A percentile compares a stretch with the other conserved stretches of the same genome.
Conservation (phyloP, 495 filamentous ascomycete species). For the Lasiosphaeria hispida region DNA sequence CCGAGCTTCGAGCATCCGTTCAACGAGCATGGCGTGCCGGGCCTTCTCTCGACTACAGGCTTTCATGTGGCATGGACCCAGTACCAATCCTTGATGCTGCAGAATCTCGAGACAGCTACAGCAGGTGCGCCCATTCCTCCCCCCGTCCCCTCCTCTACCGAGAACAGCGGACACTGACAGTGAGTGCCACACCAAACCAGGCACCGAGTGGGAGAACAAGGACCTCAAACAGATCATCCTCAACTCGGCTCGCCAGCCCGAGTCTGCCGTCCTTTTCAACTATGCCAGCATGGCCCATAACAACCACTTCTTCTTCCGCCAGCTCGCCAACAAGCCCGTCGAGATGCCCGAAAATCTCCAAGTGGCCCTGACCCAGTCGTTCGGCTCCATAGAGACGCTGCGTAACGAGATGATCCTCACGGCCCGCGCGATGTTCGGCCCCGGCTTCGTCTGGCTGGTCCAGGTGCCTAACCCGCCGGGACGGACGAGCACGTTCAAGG, state of each 20-base stretch:
- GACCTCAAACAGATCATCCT: constrained; percentile 66
- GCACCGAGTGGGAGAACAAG: constrained; percentile 57
- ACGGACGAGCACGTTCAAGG: constrained; percentile 52
- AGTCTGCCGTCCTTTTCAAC: constrained; percentile 81
- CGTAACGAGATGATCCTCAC: constrained; percentile 75
- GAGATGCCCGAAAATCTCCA: constrained; percentile 33
- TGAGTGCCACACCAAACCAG: constrained; percentile 26
- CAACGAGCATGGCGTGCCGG: constrained; percentile 58
- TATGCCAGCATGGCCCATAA: constrained; percentile 93
- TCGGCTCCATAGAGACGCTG: constrained; percentile 78
- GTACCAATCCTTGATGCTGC: constrained; percentile 70
- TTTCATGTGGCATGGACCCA: constrained; percentile 77
- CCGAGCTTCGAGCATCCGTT: constrained; percentile 30
- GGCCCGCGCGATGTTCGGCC: constrained; percentile 90
- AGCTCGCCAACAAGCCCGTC: constrained; percentile 43
- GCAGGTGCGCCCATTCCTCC: constrained; percentile 56
- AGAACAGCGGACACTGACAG: not conserved
- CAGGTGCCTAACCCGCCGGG: constrained; percentile 36
- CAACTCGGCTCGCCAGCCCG: constrained; percentile 72
- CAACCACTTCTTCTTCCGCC: constrained; percentile 91
- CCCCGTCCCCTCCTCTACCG: not conserved
- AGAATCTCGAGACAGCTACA: constrained; percentile 71
- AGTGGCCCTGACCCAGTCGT: constrained; percentile 55
- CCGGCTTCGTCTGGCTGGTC: constrained; percentile 94
- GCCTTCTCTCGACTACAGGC: constrained; percentile 61